Evolutionary conservation across 192 early-diverging fungal genomes (phyloP), one percentile per base, ranked within the genome.

Genomic region (Podila epicladia): DNA sequence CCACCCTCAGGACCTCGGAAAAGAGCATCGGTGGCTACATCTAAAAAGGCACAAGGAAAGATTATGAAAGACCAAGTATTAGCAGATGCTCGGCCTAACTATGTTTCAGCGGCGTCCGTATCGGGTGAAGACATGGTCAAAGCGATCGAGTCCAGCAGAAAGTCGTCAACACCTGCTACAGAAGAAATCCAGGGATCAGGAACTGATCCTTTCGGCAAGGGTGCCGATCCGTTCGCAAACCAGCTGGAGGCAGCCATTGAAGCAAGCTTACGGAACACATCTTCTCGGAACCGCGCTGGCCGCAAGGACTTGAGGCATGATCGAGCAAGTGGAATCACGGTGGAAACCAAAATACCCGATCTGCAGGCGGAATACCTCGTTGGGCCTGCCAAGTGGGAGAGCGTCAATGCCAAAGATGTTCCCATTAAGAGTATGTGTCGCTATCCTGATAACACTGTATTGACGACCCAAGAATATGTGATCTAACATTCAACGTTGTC

Each of bases 221-320:
- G 57, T 2, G 57, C 64, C 3, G 75, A 78, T 58, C 75, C 77
- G 0, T 80, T 80, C n/a, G 77, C 77, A 5, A 80, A 80, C n/a
- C 71, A 73, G 32, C 67, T 80, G 5, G 71, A 80, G 22, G 70
- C 71, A n/a, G 77, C 77, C 4, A 80, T 80, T 19, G 55, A 73
- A 24, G 77, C 77, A 2, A 68, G 71, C 33, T 3, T 64, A 26
- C 19, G 63, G 2, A 65, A 26, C 38, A 15, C 63, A 4, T 38
- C 33, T 26, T 20, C 38, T 7, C 19, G 22, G 37, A 12, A 69
- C 8, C 20, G 65, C 31, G 60, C 17, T 15, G 49, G 20, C 32
- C 41, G 41, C n/a, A 50, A 37, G 32, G 69, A 71, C 60, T 53
- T 31, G 5, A 38, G 60, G 28, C 31, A 62, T 35, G 45, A 71